A percentile compares a stretch with the other conserved stretches of the same genome.
phyloP scores from a whole-genome alignment of 805 yeast species.

The Debaryomyces castellii region DNA sequence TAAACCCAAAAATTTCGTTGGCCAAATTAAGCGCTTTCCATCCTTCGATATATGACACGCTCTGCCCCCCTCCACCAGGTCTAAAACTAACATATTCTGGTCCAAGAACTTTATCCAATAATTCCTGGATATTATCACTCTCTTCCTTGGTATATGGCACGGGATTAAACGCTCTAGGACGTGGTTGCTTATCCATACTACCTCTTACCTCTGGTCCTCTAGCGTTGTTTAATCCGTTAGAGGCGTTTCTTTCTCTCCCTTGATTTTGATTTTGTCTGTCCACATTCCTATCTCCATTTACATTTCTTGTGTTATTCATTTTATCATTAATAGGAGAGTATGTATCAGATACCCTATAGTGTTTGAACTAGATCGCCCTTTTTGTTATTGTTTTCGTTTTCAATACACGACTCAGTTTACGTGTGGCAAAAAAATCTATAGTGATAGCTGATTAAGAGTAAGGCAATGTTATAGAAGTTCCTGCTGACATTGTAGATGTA shows the following conservation, averaged over 20 bases:
- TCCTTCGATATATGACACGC: slow-evolving; percentile 76
- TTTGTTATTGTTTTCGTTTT: background rate
- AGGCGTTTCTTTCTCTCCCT: background rate
- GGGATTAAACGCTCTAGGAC: slow-evolving; percentile 13
- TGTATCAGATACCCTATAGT: background rate
- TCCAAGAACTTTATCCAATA: slow-evolving; percentile 49
- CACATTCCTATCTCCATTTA: background rate
- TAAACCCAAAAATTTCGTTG: slow-evolving; percentile 77
- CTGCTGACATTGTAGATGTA: background rate
- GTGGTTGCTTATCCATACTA: background rate
- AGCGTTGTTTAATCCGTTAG: background rate
- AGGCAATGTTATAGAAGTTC: background rate
- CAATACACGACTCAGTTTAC: background rate
- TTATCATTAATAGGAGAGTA: background rate
- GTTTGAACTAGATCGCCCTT: background rate
- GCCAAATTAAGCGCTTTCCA: slow-evolving; percentile 82
- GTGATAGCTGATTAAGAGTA: too few relatives aligned
- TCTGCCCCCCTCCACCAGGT: slow-evolving; percentile 70
- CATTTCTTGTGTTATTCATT: background rate
- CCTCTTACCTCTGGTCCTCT: background rate
- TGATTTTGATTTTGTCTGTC: background rate
- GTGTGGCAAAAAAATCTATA: background rate
- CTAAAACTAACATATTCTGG: slow-evolving; percentile 77
- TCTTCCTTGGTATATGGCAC: slow-evolving; percentile 33
- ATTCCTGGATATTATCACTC: slow-evolving; percentile 30